A percentile compares a stretch with the other conserved stretches of the same genome.
Conservation (phyloP, 148 eudicot species). For the Persicaria maculosa region DNA sequence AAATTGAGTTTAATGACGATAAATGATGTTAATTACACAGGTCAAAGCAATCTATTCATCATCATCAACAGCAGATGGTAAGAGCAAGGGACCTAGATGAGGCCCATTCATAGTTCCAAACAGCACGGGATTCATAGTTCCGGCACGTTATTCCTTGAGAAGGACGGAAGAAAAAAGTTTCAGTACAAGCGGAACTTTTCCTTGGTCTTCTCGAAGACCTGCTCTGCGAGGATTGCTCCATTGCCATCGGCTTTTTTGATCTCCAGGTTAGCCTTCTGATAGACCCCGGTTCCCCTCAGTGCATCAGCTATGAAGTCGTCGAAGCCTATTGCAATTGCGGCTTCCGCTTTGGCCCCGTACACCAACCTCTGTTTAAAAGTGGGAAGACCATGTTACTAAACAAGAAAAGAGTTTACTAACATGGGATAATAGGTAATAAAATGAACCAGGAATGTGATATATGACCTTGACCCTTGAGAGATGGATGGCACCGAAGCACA, state of each 20-base stretch:
- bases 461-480: slow-evolving; percentile 35
- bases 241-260: slow-evolving; percentile 15
- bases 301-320: slow-evolving; percentile 69
- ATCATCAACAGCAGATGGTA: neutral
- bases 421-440: neutral
- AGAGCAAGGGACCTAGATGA: neutral
- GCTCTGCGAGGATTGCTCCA: slow-evolving; percentile 7
- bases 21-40: neutral
- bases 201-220: slow-evolving; percentile 14
- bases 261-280: slow-evolving; percentile 15
- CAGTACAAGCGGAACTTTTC: slow-evolving; percentile 11
- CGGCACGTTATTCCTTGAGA: slow-evolving; percentile 1
- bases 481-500: slow-evolving; percentile 69
- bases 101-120: neutral
- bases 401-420: neutral
- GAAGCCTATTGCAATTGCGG: slow-evolving; percentile 62
- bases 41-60: neutral
- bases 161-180: neutral
- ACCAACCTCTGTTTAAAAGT: slow-evolving; percentile 13
- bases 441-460: neutral
- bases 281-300: slow-evolving; percentile 19
- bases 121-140: neutral
- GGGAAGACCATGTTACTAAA: neutral
- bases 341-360: slow-evolving; percentile 63
- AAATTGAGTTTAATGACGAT: slow-evolving; percentile 3